Base-by-base conservation (phyloP, 2,329 filamentous ascomycete species). In the Bimuria novae-zelandiae region DNA sequence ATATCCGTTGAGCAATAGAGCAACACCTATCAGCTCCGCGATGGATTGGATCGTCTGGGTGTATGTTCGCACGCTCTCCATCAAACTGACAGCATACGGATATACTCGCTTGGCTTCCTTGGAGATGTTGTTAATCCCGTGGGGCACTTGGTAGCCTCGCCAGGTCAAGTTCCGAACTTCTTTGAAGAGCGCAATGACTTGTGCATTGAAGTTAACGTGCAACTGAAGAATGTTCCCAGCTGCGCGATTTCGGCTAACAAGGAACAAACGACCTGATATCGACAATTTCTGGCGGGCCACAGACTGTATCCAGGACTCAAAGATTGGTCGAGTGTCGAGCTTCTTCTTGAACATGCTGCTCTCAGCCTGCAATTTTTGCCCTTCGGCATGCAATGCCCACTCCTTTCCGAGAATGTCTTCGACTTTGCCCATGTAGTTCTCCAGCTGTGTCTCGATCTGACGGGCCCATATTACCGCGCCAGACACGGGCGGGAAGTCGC, bases 101-200 rank as follows among this genome's bases (percentile, higher is more conserved):
- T 99, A 99, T 3, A 99, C 94, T 48, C 94, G 86, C 76, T 97
- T 96, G n/a, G 94, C 95, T 72, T 99, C 94, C 74, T 97, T 99
- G 1, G 95, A 96, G 49, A 96, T 91, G 59, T 91, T 97, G 75
- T 89, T 95, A 68, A 99, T 91, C 12, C 90, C 87, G 73, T 99
- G 94, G 7, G 95, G 95, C 21, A 99, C 90, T 51, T 90, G 88
- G 72, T 92, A 99, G 61, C 91, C 94, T 57, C 96, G 87, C 93
- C 94, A 99, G 11, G 91, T 86, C 37, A 99, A 79, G 69, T 99
- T 99, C 35, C 95, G 87, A 22, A 96, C 96, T 78, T 99, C 94
- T 71, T 99, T 99, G 82, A 99, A 99, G 8, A 99, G 80, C 0
- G 93, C 92, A 69, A 99, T 99, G 51, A 97, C 90, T 71, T 99